A percentile compares a stretch with the other conserved stretches of the same genome.
Evolutionary conservation across 2,329 filamentous ascomycete species (phyloP).

Genomic region (Penicillium sp.): DNA sequence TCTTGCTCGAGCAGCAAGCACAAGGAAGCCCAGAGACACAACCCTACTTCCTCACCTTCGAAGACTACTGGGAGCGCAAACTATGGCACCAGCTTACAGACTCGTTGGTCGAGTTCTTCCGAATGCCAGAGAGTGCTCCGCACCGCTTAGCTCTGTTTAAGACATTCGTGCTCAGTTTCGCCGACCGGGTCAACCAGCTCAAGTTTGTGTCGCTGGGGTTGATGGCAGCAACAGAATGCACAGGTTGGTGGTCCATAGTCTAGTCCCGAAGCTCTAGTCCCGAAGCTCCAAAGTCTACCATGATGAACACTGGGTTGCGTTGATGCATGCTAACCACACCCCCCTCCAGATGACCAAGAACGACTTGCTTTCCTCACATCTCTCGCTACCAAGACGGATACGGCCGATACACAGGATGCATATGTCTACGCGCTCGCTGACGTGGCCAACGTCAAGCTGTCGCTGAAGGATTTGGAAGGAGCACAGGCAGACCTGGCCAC

Average conservation of each 20-base stretch:
- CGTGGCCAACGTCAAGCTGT: conserved; percentile 81
- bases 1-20: conserved; percentile 87
- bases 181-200: conserved; percentile 97
- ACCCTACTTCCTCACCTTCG: conserved; percentile 82
- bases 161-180: conserved; percentile 91
- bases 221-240: conserved; percentile 78
- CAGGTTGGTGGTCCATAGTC: conserved; percentile 23
- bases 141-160: conserved; percentile 91
- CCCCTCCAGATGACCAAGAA: conserved; percentile 72
- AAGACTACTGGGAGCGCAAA: conserved; percentile 97
- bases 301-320: background rate
- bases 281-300: background rate
- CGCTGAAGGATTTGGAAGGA: conserved; percentile 73
- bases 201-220: conserved; percentile 91
- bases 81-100: conserved; percentile 99
- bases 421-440: conserved; percentile 91
- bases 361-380: conserved; percentile 79
- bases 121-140: conserved; percentile 71
- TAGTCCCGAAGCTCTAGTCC: background rate
- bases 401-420: conserved; percentile 89
- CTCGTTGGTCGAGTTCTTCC: conserved; percentile 83
- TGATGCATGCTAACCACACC: conserved; percentile 13
- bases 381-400: conserved; percentile 84
- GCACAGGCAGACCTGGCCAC: conserved; percentile 82
- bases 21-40: conserved; percentile 84